phyloP scores from a whole-genome alignment of 1,284 basidiomycete genomes.

The Cutaneotrichosporon sp. region DNA sequence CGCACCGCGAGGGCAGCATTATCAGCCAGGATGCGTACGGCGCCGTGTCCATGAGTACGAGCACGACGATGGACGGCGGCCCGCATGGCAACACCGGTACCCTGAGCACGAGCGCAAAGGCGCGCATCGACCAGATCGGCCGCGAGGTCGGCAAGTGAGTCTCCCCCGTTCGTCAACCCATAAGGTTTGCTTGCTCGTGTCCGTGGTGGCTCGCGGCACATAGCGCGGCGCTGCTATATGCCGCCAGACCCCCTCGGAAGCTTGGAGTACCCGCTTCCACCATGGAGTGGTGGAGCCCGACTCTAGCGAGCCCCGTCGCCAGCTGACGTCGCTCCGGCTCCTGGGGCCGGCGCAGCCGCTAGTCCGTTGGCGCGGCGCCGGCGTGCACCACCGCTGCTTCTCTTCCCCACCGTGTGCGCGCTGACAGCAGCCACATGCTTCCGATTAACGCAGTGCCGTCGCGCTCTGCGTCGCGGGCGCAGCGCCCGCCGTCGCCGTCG shows the following conservation, averaged over 20 bases:
- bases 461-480: conserved; percentile 5
- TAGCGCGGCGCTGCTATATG: too few species aligned
- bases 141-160: conserved; percentile 20
- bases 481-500: conserved; percentile 7
- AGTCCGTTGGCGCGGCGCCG: too few species aligned
- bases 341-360: neutral
- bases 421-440: conserved; percentile 19
- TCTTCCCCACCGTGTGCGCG: neutral
- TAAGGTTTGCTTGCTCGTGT: too few species aligned
- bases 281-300: neutral
- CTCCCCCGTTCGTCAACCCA: neutral
- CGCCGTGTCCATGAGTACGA: conserved; percentile 7
- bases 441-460: conserved; percentile 15
- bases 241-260: too few species aligned
- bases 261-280: neutral
- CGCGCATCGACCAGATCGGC: conserved; percentile 16
- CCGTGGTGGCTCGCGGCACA: too few species aligned
- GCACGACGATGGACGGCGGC: conserved; percentile 1
- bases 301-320: too few species aligned
- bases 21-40: conserved; percentile 15
- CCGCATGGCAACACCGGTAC: neutral
- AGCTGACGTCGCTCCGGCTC: neutral
- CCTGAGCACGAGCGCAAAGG: conserved; percentile 10
- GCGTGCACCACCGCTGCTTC: neutral
- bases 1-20: conserved; percentile 10